Evolutionary conservation across 2,329 filamentous ascomycete species (phyloP).

Genomic region (Myotisia sp.): DNA sequence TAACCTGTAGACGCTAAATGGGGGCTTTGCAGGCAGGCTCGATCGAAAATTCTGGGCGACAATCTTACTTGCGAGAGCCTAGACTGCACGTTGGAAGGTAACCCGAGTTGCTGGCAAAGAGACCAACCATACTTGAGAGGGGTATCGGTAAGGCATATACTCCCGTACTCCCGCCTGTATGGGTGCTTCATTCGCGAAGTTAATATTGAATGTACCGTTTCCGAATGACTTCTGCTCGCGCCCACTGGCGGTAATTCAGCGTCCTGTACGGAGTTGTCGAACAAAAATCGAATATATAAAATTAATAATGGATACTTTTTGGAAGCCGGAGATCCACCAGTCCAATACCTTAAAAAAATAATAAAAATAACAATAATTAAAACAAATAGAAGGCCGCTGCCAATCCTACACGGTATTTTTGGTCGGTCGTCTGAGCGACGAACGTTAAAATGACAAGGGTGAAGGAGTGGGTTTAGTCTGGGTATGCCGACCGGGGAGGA

Average conservation of each 20-base stretch:
- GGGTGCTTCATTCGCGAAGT: too few species aligned
- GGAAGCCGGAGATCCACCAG: conserved; percentile 1
- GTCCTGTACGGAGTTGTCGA: too few species aligned
- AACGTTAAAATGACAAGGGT: conserved; percentile 6
- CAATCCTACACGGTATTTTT: conserved; percentile 3
- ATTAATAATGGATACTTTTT: conserved; percentile 4
- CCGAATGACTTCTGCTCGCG: too few species aligned
- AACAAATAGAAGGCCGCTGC: background rate
- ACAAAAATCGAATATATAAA: too few species aligned
- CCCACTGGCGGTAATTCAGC: too few species aligned
- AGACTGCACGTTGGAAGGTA: conserved; percentile 5
- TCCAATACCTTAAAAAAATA: background rate
- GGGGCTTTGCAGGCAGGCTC: conserved; percentile 8
- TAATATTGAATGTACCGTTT: too few species aligned
- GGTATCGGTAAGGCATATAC: too few species aligned
- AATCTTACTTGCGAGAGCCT: conserved; percentile 7
- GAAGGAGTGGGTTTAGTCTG: conserved; percentile 2
- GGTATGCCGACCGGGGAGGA: conserved; percentile 1
- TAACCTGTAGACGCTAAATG: conserved; percentile 8
- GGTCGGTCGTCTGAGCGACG: conserved; percentile 3
- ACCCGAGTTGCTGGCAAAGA: too few species aligned
- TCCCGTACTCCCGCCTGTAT: too few species aligned
- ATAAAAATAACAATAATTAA: conserved; percentile 1
- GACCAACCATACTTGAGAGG: too few species aligned
- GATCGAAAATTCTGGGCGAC: conserved; percentile 8